These are phyloP conservation scores for Toxoplasma gondii DNA, from an alignment of 169 alveolate species.

Conservation along the genomic window DNA sequence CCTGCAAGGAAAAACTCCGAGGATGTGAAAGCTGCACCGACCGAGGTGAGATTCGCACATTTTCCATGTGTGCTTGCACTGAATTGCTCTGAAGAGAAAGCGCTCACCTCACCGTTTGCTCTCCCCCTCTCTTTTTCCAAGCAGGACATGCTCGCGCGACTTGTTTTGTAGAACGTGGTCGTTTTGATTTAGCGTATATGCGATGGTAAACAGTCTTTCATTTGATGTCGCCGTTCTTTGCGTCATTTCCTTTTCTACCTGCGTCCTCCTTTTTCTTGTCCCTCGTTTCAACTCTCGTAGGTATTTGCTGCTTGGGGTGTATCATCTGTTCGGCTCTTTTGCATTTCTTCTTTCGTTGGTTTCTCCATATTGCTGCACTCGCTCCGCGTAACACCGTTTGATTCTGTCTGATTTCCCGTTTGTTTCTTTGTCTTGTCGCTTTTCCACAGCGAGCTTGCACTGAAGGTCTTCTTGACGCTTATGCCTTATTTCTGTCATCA, in stretches of 20 bases:
- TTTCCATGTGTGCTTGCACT: neutral
- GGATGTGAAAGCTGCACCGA: too few species aligned
- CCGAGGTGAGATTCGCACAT: too few species aligned
- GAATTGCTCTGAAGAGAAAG: neutral
- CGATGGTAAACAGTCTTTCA: neutral
- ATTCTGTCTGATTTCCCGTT: too few species aligned
- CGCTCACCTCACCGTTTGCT: neutral
- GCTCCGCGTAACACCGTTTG: neutral
- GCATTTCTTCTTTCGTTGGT: neutral
- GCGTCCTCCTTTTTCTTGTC: conserved; percentile 6
- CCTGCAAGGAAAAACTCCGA: too few species aligned
- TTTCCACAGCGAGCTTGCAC: too few species aligned
- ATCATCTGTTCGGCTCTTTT: neutral
- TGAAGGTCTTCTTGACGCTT: too few species aligned
- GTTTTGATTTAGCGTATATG: too few species aligned
- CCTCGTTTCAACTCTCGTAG: neutral
- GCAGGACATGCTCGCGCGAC: neutral
- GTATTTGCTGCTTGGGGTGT: neutral
- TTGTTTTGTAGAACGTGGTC: too few species aligned
- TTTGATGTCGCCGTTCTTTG: neutral
- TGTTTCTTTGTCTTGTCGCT: too few species aligned
- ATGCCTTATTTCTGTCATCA: too few species aligned
- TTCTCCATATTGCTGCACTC: neutral
- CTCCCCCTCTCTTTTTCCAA: neutral
- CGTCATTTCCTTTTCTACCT: neutral